A percentile compares a stretch with the other conserved stretches of the same genome.
These are phyloP conservation scores for Myriangium duriaei DNA, from an alignment of 2,329 filamentous ascomycete genomes.

Conservation along the genomic window DNA sequence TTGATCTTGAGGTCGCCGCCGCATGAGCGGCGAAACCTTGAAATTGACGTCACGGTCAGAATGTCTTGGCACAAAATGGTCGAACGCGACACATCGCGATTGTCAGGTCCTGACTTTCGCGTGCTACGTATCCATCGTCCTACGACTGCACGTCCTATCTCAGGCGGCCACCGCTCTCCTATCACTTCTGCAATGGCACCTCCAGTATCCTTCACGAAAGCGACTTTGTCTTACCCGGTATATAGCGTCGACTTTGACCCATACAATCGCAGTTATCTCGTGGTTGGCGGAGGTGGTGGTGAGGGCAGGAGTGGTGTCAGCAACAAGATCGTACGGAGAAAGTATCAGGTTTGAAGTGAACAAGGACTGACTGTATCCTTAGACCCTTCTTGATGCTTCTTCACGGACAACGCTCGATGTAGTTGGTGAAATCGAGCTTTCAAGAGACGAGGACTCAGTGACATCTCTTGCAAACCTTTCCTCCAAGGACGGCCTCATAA, in stretches of 20 bases:
- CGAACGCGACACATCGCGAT: too few relatives aligned
- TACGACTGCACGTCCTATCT: too few relatives aligned
- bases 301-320: constrained; percentile 67
- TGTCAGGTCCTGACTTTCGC: too few relatives aligned
- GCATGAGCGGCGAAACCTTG: too few relatives aligned
- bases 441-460: constrained; percentile 77
- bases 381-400: constrained; percentile 63
- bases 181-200: too few relatives aligned
- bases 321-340: constrained; percentile 78
- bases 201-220: constrained; percentile 40
- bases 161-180: too few relatives aligned
- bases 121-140: too few relatives aligned
- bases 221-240: constrained; percentile 67
- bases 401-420: constrained; percentile 49
- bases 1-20: too few relatives aligned
- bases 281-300: constrained; percentile 82
- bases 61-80: too few relatives aligned
- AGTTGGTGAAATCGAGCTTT: constrained; percentile 64
- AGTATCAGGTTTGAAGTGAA: too few relatives aligned
- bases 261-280: constrained; percentile 58
- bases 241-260: constrained; percentile 84
- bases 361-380: too few relatives aligned
- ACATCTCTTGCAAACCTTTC: constrained; percentile 63
- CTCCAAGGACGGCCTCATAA: constrained; percentile 41
- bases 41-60: constrained; percentile 10